Conservation (phyloP, 2,329 filamentous ascomycete genomes). For the Boeremia exigua region DNA sequence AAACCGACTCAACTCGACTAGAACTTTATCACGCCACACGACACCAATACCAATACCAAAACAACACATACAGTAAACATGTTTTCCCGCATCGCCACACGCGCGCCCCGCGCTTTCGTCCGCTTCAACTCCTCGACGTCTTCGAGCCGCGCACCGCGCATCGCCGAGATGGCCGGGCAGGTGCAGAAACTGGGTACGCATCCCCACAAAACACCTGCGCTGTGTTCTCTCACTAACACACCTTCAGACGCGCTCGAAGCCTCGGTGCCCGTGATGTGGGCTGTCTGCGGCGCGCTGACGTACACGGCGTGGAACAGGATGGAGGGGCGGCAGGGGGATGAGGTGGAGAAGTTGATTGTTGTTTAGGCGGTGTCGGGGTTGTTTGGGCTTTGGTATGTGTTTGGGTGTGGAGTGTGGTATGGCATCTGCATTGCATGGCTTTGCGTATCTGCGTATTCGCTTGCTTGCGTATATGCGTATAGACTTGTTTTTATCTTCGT, state of each 20-base stretch:
- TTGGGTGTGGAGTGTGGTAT: not conserved
- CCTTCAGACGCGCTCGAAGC: slow-evolving; percentile 32
- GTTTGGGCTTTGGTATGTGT: too few relatives aligned
- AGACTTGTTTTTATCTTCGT: not conserved
- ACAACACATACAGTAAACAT: slow-evolving; percentile 8
- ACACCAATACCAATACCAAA: too few relatives aligned
- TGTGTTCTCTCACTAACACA: too few relatives aligned
- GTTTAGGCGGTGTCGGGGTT: slow-evolving; percentile 20
- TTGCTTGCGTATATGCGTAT: too few relatives aligned
- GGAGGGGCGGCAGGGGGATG: slow-evolving; percentile 29
- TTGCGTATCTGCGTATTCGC: too few relatives aligned
- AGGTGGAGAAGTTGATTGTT: slow-evolving; percentile 41
- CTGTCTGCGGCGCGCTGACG: slow-evolving; percentile 33
- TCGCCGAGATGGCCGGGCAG: slow-evolving; percentile 39
- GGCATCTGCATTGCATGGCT: not conserved
- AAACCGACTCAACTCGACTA: too few relatives aligned
- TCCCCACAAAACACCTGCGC: too few relatives aligned
- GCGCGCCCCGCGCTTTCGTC: slow-evolving; percentile 23
- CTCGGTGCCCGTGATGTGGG: slow-evolving; percentile 43
- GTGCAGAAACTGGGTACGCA: slow-evolving; percentile 40
- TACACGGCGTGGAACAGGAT: slow-evolving; percentile 40
- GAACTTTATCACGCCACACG: too few relatives aligned
- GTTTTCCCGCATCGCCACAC: slow-evolving; percentile 34
- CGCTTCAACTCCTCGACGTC: slow-evolving; percentile 42
- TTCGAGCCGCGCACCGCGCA: slow-evolving; percentile 28